phyloP scores from a whole-genome alignment of 169 alveolate species.

The Eimeria praecox region DNA sequence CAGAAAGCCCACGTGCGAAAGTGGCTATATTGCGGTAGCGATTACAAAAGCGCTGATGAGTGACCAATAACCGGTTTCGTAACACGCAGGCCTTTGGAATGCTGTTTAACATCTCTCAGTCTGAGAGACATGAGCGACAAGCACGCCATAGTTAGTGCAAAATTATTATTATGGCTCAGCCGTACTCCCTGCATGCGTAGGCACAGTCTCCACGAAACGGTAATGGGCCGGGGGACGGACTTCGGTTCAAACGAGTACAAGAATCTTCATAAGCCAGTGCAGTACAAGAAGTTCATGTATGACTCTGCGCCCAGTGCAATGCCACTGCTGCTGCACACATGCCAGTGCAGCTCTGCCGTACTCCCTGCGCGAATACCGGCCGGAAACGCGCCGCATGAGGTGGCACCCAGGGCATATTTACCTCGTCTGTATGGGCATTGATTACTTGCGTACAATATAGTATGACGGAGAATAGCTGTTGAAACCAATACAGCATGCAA shows the following conservation, averaged over 20 bases:
- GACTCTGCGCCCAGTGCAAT: not conserved
- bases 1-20: not conserved
- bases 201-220: not conserved
- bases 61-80: too few relatives aligned
- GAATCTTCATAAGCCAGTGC: not conserved
- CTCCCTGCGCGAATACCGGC: not conserved
- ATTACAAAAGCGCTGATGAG: not conserved
- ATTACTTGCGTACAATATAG: too few relatives aligned
- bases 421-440: too few relatives aligned
- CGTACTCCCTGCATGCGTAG: not conserved
- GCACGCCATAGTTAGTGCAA: not conserved
- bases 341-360: not conserved
- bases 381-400: too few relatives aligned
- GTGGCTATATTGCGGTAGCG: not conserved
- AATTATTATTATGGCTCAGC: not conserved
- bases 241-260: not conserved
- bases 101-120: too few relatives aligned
- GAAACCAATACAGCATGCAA: too few relatives aligned
- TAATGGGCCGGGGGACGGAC: not conserved
- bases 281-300: not conserved
- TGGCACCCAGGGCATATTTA: too few relatives aligned
- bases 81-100: too few relatives aligned
- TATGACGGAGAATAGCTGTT: too few relatives aligned
- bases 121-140: not conserved
- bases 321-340: not conserved